A percentile compares a stretch with the other conserved stretches of the same genome.
phyloP scores from a whole-genome alignment of 129 eudicot species.

The Artemisia argyi region DNA sequence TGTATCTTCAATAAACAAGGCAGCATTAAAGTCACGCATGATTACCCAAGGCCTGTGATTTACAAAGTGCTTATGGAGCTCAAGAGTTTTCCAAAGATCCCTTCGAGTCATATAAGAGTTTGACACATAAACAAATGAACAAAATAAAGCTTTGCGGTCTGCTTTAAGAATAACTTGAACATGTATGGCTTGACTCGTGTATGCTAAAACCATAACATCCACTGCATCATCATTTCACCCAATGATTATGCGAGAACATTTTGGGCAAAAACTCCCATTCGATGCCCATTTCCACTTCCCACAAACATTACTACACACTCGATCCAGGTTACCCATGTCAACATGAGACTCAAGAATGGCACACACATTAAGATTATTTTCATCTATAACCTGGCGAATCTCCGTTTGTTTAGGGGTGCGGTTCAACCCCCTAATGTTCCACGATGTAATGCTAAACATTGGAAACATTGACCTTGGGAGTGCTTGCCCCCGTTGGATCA shows the following conservation, averaged over 20 bases:
- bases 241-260: neutral
- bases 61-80: neutral
- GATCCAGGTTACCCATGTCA: too few relatives aligned
- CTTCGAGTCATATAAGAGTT: too few relatives aligned
- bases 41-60: neutral
- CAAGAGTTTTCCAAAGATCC: neutral
- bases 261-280: neutral
- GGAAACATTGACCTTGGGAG: too few relatives aligned
- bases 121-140: neutral
- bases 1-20: neutral
- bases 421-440: too few relatives aligned
- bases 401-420: too few relatives aligned
- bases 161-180: neutral
- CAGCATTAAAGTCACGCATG: neutral
- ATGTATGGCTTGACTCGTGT: neutral
- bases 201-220: neutral
- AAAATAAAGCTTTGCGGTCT: neutral
- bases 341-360: too few relatives aligned
- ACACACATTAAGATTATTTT: too few relatives aligned
- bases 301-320: neutral
- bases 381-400: too few relatives aligned
- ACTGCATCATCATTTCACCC: neutral
- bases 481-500: too few relatives aligned
- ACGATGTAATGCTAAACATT: too few relatives aligned
- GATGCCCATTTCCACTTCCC: neutral